phyloP scores from a whole-genome alignment of 2,329 filamentous ascomycete genomes.

The Alternaria longipes region DNA sequence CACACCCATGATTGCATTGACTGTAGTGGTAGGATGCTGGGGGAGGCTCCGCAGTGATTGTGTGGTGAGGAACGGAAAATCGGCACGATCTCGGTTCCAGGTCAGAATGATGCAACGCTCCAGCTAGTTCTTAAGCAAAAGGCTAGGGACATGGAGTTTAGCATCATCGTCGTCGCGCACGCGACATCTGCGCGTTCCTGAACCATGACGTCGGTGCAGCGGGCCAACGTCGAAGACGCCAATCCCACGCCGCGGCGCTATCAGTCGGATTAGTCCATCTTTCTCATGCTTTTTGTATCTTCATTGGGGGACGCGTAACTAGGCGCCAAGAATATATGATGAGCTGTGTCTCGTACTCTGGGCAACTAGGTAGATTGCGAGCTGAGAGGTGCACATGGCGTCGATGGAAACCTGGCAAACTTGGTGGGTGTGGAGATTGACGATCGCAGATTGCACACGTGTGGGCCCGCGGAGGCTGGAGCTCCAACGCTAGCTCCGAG shows the following conservation, averaged over 20 bases:
- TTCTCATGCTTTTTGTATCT: not conserved
- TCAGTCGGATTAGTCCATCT: not conserved
- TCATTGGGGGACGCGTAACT: not conserved
- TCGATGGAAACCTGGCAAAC: not conserved
- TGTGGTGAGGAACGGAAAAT: slow-evolving; percentile 6
- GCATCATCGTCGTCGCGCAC: slow-evolving; percentile 11
- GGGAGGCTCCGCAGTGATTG: not conserved
- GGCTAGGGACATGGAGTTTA: not conserved
- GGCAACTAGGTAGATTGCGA: not conserved
- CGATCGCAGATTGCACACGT: not conserved
- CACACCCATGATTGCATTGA: slow-evolving; percentile 30
- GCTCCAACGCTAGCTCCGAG: not conserved
- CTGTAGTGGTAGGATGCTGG: not conserved
- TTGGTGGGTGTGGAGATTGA: not conserved
- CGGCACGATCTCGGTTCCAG: slow-evolving; percentile 1
- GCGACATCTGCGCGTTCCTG: slow-evolving; percentile 20
- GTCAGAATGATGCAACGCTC: not conserved
- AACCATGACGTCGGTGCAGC: slow-evolving; percentile 18
- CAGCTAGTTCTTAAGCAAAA: not conserved
- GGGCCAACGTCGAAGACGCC: slow-evolving; percentile 9
- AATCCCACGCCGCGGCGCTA: slow-evolving; percentile 19
- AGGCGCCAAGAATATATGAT: not conserved
- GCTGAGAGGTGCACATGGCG: not conserved
- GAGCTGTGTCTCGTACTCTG: not conserved
- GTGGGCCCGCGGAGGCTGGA: not conserved